phyloP scores from a whole-genome alignment of 495 filamentous ascomycete genomes.

The Trichocladium antarcticum region DNA sequence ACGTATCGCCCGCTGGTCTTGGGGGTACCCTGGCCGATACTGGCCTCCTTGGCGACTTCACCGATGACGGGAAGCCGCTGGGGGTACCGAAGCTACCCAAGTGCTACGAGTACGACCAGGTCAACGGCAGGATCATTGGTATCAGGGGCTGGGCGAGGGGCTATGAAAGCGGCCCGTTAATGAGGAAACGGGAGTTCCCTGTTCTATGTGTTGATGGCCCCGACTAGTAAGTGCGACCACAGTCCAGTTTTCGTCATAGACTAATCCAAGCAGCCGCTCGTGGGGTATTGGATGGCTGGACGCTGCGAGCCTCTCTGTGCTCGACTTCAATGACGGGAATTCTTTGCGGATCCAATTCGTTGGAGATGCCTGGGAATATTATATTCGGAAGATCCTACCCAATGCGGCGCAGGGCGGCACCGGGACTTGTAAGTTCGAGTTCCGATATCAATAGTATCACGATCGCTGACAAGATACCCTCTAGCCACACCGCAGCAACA shows the following conservation, averaged over 20 bases:
- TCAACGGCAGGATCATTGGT: not conserved
- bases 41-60: constrained; percentile 23
- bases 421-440: not conserved
- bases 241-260: not conserved
- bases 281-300: constrained; percentile 21
- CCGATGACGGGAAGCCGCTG: not conserved
- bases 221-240: constrained; percentile 9
- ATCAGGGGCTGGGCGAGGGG: constrained; percentile 33
- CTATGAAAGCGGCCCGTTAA: constrained; percentile 29
- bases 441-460: not conserved
- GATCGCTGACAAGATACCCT: not conserved
- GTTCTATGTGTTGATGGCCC: constrained; percentile 32
- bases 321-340: constrained; percentile 20
- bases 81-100: constrained; percentile 16
- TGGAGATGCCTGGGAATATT: constrained; percentile 12
- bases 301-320: constrained; percentile 15
- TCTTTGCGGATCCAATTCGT: constrained; percentile 10
- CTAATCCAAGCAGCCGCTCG: constrained; percentile 8
- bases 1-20: constrained; percentile 24
- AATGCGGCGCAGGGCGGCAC: no score
- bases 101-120: constrained; percentile 26
- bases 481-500: not conserved
- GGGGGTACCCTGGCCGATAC: constrained; percentile 22
- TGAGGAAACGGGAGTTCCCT: constrained; percentile 31
- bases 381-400: not conserved